Evolutionary conservation across 345 rosid genomes (phyloP).

Genomic region (Trapa incisa): DNA sequence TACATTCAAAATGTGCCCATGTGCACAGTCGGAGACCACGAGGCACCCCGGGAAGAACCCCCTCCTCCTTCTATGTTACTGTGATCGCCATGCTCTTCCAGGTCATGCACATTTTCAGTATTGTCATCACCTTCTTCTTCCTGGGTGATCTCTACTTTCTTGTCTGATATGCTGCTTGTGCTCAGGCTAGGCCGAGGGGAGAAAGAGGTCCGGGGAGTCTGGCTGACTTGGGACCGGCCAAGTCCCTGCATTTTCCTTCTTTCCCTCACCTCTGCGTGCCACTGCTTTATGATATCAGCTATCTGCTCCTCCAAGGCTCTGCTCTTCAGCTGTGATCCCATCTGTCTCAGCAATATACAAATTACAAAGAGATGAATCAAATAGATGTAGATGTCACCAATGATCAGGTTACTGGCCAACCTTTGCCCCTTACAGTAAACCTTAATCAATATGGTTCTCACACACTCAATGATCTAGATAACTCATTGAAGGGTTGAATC

Average conservation of each 20-base stretch:
- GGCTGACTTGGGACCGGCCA: not conserved
- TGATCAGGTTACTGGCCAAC: too few relatives aligned
- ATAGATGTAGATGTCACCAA: not conserved
- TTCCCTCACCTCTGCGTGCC: constrained; percentile 21
- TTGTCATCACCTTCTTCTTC: not conserved
- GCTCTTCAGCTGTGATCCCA: constrained; percentile 27
- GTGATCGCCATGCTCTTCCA: not conserved
- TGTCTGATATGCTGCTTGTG: not conserved
- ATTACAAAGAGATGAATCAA: not conserved
- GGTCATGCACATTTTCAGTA: not conserved
- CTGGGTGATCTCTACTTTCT: constrained; percentile 1
- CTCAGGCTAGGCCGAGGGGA: constrained; percentile 3
- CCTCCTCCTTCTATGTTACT: not conserved
- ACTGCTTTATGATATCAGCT: constrained; percentile 16
- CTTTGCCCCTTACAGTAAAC: too few relatives aligned
- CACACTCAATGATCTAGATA: too few relatives aligned
- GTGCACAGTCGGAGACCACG: constrained; percentile 2
- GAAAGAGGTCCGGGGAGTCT: constrained; percentile 8
- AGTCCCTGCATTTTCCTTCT: constrained; percentile 11
- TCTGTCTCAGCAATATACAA: constrained; percentile 8
- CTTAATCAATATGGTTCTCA: too few relatives aligned
- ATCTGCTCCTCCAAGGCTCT: constrained; percentile 21
- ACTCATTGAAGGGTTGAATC: too few relatives aligned
- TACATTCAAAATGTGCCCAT: not conserved
- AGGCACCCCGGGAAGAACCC: constrained; percentile 4